Conservation (phyloP, 148 eudicot species). For the Rhododendron henanense region DNA sequence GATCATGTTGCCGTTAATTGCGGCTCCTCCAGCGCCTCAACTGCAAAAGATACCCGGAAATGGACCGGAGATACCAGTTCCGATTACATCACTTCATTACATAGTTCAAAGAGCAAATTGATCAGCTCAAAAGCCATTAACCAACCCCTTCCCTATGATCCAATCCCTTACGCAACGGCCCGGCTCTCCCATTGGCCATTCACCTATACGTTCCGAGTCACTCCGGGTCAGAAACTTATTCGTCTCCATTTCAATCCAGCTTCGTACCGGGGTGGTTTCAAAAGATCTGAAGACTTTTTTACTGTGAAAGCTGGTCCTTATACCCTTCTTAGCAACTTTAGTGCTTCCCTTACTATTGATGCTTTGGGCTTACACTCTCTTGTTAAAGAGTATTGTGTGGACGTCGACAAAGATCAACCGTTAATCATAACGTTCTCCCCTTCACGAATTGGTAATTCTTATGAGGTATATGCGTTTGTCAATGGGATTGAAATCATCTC, state of each 20-base stretch:
- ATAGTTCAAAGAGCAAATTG: constrained; percentile 10
- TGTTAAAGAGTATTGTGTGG: constrained; percentile 21
- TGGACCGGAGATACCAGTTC: constrained; percentile 19
- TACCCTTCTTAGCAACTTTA: constrained; percentile 40
- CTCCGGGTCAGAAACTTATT: constrained; percentile 25
- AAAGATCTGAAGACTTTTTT: constrained; percentile 17
- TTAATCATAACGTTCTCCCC: constrained; percentile 31
- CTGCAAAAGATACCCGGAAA: constrained; percentile 15
- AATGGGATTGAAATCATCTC: constrained; percentile 50
- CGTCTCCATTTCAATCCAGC: constrained; percentile 27
- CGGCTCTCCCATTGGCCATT: constrained; percentile 17
- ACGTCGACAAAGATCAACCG: constrained; percentile 10
- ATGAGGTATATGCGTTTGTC: constrained; percentile 29
- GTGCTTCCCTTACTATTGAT: constrained; percentile 26
- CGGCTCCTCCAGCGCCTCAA: constrained; percentile 15
- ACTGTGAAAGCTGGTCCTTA: constrained; percentile 32
- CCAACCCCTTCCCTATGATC: not conserved
- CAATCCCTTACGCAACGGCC: constrained; percentile 15
- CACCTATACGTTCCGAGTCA: constrained; percentile 15
- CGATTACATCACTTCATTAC: not conserved
- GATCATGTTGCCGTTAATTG: constrained; percentile 16
- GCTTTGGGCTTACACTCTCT: not conserved
- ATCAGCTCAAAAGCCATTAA: not conserved
- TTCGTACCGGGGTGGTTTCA: constrained; percentile 15
- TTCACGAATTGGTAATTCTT: not conserved